Percentiles rank a stretch among this genome's conserved stretches.
These are phyloP conservation scores for Tetrapisispora arboricola DNA, from an alignment of 805 yeast genomes.

Conservation along the genomic window DNA sequence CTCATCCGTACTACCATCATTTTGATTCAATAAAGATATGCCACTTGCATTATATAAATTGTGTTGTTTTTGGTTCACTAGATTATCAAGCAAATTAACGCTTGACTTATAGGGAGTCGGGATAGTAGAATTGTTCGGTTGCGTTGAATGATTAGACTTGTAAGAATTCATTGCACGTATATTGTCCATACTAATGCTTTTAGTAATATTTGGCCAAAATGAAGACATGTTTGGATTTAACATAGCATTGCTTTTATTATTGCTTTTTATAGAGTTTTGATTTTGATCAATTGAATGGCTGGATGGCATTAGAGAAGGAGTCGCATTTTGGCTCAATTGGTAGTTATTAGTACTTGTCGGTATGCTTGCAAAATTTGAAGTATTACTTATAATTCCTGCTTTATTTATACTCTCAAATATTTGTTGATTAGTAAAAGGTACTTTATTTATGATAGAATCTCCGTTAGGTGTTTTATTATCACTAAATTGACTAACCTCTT, in stretches of 20 bases:
- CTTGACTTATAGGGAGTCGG: neutral
- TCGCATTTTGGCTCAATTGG: too few species aligned
- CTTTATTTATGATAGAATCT: too few species aligned
- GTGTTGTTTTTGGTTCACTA: neutral
- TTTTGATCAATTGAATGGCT: neutral
- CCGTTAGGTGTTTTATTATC: too few species aligned
- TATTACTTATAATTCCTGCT: too few species aligned
- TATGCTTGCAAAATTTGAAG: too few species aligned
- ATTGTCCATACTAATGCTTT: neutral
- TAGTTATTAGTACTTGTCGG: too few species aligned
- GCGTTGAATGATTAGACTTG: neutral
- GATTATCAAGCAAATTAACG: neutral
- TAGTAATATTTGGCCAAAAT: slow-evolving; percentile 2
- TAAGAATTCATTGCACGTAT: neutral
- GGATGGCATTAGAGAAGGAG: too few species aligned
- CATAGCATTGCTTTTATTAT: neutral
- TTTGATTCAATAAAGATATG: neutral
- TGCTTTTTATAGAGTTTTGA: too few species aligned
- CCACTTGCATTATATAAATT: neutral
- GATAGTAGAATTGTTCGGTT: neutral
- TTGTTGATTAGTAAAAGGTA: too few species aligned
- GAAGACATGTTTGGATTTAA: neutral
- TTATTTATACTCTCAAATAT: too few species aligned
- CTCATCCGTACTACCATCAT: too few species aligned
- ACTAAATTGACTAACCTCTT: too few species aligned